Evolutionary conservation across 2,329 filamentous ascomycete genomes (phyloP).

Genomic region (Bipolaris cookei): DNA sequence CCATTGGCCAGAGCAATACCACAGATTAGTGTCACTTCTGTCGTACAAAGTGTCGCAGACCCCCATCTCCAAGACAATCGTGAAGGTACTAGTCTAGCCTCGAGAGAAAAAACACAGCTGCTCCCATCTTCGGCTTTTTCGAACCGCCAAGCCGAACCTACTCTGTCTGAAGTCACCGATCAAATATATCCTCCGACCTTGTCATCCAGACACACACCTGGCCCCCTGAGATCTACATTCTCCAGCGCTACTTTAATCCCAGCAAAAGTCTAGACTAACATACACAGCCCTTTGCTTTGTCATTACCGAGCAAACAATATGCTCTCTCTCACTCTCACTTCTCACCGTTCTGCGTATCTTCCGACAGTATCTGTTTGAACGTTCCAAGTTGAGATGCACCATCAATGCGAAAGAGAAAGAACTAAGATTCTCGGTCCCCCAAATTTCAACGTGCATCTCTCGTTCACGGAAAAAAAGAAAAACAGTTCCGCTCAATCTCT

Average conservation of each 20-base stretch:
- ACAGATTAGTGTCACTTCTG: not conserved
- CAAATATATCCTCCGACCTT: not conserved
- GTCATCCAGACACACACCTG: too few species aligned
- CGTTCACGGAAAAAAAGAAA: not conserved
- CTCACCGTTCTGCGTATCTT: conserved; percentile 2
- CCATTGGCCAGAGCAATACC: not conserved
- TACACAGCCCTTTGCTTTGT: not conserved
- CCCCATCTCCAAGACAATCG: not conserved
- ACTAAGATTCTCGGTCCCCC: too few species aligned
- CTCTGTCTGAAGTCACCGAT: not conserved
- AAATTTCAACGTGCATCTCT: not conserved
- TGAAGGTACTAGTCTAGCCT: not conserved
- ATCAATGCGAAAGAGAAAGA: too few species aligned
- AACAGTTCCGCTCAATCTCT: not conserved
- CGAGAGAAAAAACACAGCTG: not conserved
- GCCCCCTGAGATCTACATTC: too few species aligned
- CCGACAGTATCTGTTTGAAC: conserved; percentile 20
- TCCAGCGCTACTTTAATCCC: too few species aligned
- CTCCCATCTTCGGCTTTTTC: not conserved
- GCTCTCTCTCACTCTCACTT: not conserved
- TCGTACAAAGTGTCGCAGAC: conserved; percentile 4
- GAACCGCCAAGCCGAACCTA: not conserved
- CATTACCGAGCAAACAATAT: not conserved
- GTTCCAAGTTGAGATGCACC: too few species aligned
- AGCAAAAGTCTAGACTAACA: not conserved